Evolutionary conservation across 331 rosid genomes (phyloP).

Genomic region (Dryas integrifolia): DNA sequence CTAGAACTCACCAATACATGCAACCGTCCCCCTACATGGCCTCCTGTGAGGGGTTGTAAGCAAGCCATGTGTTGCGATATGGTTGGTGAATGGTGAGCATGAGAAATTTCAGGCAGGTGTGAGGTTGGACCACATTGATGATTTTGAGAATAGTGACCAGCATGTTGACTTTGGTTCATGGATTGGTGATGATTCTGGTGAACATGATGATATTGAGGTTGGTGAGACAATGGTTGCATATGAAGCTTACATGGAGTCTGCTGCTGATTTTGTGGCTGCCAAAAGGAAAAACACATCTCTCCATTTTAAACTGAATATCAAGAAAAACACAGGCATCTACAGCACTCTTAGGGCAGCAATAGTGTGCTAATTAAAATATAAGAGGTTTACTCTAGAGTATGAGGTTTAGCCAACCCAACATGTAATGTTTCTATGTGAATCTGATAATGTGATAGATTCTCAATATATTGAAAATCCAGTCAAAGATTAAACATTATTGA

Average conservation of each 20-base stretch:
- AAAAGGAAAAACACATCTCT: not conserved
- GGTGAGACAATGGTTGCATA: slow-evolving; percentile 68
- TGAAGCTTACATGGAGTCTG: slow-evolving; percentile 67
- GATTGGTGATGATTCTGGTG: slow-evolving; percentile 72
- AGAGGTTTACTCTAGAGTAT: not conserved
- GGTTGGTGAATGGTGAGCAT: slow-evolving; percentile 72
- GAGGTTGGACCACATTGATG: slow-evolving; percentile 71
- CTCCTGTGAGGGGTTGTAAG: slow-evolving; percentile 67
- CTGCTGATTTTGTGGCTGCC: slow-evolving; percentile 69
- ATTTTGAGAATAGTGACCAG: slow-evolving; percentile 66
- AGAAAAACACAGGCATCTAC: slow-evolving; percentile 10
- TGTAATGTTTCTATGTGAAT: not conserved
- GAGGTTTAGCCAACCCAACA: too few relatives aligned
- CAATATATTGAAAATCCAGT: not conserved
- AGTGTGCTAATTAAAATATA: slow-evolving; percentile 15
- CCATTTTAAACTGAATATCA: not conserved
- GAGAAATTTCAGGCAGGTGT: slow-evolving; percentile 69
- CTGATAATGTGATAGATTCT: not conserved
- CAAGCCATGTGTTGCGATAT: slow-evolving; percentile 79
- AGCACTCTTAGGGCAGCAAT: slow-evolving; percentile 9
- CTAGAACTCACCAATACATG: slow-evolving; percentile 69
- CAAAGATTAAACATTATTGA: slow-evolving; percentile 1
- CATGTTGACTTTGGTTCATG: slow-evolving; percentile 74
- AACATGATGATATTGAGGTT: slow-evolving; percentile 76
- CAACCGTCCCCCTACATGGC: slow-evolving; percentile 79